Conservation (phyloP, 2,329 filamentous ascomycete genomes). For the Ophiostoma fasciatum region DNA sequence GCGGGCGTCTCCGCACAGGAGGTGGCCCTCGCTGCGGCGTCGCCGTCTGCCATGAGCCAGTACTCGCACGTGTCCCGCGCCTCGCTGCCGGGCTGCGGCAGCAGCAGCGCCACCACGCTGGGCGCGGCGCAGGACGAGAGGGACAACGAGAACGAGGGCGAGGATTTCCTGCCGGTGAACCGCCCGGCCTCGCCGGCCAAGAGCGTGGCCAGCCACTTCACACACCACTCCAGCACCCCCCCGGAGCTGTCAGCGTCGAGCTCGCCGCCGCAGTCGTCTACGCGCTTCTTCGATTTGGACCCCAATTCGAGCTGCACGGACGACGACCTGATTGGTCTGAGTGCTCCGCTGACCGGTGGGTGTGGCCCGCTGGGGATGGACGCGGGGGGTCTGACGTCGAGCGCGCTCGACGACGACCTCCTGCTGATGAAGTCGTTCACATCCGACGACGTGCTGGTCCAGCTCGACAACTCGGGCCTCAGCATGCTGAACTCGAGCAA, state of each 20-base stretch:
- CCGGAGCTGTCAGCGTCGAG: slow-evolving; percentile 47
- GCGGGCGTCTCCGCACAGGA: slow-evolving; percentile 7
- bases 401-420: slow-evolving; percentile 27
- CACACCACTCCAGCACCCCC: slow-evolving; percentile 27
- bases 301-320: slow-evolving; percentile 21
- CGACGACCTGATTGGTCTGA: slow-evolving; percentile 14
- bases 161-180: slow-evolving; percentile 11
- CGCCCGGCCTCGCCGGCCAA: slow-evolving; percentile 31
- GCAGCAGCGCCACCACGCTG: too few species aligned
- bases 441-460: slow-evolving; percentile 26
- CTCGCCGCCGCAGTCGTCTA: slow-evolving; percentile 31
- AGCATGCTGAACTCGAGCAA: slow-evolving; percentile 36
- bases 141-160: background rate
- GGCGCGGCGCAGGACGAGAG: too few species aligned
- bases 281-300: slow-evolving; percentile 33
- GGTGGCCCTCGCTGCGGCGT: slow-evolving; percentile 18
- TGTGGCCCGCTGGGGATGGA: slow-evolving; percentile 16
- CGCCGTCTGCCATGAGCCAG: slow-evolving; percentile 31
- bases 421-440: slow-evolving; percentile 29
- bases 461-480: slow-evolving; percentile 28
- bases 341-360: slow-evolving; percentile 18
- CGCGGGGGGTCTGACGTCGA: slow-evolving; percentile 19
- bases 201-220: slow-evolving; percentile 35
- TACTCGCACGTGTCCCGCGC: slow-evolving; percentile 34
- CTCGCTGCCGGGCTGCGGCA: too few species aligned